Base-by-base conservation (phyloP, 768 basidiomycete genomes). In the Pulveroboletus ravenelii region DNA sequence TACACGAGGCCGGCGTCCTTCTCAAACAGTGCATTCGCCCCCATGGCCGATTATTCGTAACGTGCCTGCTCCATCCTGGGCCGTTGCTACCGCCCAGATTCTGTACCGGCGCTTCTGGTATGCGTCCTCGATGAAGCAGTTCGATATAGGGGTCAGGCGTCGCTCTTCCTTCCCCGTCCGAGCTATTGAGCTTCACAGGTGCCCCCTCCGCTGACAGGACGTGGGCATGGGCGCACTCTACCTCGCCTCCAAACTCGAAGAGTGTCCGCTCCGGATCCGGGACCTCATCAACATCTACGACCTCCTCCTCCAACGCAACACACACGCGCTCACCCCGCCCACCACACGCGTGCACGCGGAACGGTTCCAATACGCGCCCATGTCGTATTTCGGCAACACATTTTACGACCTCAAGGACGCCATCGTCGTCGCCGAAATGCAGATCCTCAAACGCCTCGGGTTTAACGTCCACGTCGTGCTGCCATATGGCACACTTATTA, bases 61-160 rank as follows among this genome's bases (percentile, higher is more conserved):
- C 44, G 18, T 48, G 41, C 32, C 29, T 23, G 20, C 20, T 34
- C 39, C 44, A 29, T 27, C 10, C 55, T 67, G 89, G 88, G 70
- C 94, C 13, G 89, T 97, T 47, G 93, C 96, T 6, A 91, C 94
- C 1, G 96, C 96, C 0, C 94, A 97, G 65, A 91, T 98, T 29
- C 72, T 99, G 2, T 95, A 94, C 65, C 96, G 98, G 55, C 77
- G 95, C 31, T 99, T 99, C 74, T 98, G 89, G 89, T 98, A 81
- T 70, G 89, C 95, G 15, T 85, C 87, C 5, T 95, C 93, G 8
- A 83, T 99, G 84, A 89, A 89, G 65, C 89, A 93, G 48, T 99
- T 93, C 69, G 86, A 93, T 20, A 85, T 97, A 51, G 89, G 85
- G 58, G 94, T 96, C 61, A 68, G 90, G 45, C 58, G 17, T 15